phyloP scores from a whole-genome alignment of 441 rosid species.

The Eruca vesicaria region DNA sequence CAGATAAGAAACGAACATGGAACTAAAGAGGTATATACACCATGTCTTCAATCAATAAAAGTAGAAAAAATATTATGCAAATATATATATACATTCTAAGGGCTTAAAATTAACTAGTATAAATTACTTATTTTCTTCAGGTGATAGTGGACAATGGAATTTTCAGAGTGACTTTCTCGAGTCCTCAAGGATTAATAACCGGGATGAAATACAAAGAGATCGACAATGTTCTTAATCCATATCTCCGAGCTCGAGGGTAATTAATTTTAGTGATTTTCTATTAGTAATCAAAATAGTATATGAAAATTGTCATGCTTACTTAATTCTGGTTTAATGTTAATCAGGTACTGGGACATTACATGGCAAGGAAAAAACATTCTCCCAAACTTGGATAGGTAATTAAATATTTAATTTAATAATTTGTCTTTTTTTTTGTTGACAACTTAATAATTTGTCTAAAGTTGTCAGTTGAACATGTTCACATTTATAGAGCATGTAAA shows the following conservation, averaged over 20 bases:
- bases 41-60: not conserved
- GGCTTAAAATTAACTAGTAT: not conserved
- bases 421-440: too few relatives aligned
- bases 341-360: constrained; percentile 36
- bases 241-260: constrained; percentile 30
- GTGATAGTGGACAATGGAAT: constrained; percentile 57
- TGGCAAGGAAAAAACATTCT: constrained; percentile 21
- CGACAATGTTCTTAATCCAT: constrained; percentile 68
- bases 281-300: not conserved
- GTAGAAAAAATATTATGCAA: not conserved
- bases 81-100: not conserved
- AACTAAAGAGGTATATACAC: constrained; percentile 9
- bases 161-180: constrained; percentile 50
- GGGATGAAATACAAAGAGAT: constrained; percentile 61
- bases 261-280: not conserved
- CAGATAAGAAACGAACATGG: constrained; percentile 19
- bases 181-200: constrained; percentile 42
- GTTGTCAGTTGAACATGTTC: constrained; percentile 13
- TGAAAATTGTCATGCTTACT: not conserved
- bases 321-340: not conserved
- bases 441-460: not conserved
- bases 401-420: not conserved
- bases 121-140: constrained; percentile 15
- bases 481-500: not conserved
- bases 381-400: constrained; percentile 25